Evolutionary conservation across 352 stramenopile genomes (phyloP), one percentile per base, ranked within the genome.

Genomic region (Pythium aquatile): DNA sequence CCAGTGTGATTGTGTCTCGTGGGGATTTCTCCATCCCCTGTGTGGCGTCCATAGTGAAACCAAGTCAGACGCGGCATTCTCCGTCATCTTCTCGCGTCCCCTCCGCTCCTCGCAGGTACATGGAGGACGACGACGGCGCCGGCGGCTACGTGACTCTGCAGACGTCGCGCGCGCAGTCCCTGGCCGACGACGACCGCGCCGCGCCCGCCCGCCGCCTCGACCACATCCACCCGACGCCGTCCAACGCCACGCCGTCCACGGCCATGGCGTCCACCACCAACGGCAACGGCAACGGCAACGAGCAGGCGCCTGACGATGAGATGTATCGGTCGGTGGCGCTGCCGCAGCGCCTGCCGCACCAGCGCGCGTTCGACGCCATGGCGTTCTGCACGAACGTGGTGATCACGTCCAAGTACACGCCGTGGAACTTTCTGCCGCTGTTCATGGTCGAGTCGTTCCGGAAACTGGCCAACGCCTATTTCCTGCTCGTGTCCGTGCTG

Each of bases 391-490:
- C 80, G 17, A 98, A 98, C 61, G 75, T 93, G 33, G 85, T 98
- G 16, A 91, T 91, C 60, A 98, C 92, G 51, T 94, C 88, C 70
- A 97, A 97, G 77, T 98, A 97, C 77, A 94, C 89, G 63, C 68
- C 71, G 17, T 94, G 78, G 72, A 96, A 85, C 66, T 97, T 98
- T 61, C 46, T 98, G 33, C 91, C 91, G 47, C 77, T 87, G 5
- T 97, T 97, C 48, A 78, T 98, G 53, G 70, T 91, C 66, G 89
- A 98, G 64, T 85, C 73, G 9, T 94, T 94, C 69, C 70, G 73
- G 20, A 93, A 90, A 61, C 73, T 97, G 51, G 93, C 93, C 48
- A 98, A 98, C 64, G 82, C 91, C 24, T 98, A 98, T 68, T 98
- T 98, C 58, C 66, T 98, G 9, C 72, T 97, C 17, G 87, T 98